These are phyloP conservation scores for Mortierella sp. DNA, from an alignment of 371 early-diverging fungal species.

Conservation along the genomic window DNA sequence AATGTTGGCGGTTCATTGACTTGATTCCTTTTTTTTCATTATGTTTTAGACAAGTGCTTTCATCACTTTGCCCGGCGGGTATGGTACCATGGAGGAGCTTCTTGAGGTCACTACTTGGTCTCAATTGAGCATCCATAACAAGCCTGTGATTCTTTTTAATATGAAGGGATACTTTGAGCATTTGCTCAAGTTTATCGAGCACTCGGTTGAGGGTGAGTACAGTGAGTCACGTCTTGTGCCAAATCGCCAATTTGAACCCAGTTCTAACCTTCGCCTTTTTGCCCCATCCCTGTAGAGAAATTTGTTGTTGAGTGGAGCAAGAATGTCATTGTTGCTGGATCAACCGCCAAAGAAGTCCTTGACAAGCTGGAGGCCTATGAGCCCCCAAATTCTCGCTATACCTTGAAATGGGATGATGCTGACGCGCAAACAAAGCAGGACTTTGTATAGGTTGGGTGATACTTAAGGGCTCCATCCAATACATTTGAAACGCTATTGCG, in stretches of 20 bases:
- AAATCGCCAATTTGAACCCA: not conserved
- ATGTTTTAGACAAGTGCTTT: slow-evolving; percentile 74
- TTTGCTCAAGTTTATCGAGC: slow-evolving; percentile 72
- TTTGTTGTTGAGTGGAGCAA: slow-evolving; percentile 65
- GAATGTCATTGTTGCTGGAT: slow-evolving; percentile 69
- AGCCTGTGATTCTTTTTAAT: slow-evolving; percentile 84
- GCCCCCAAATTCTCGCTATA: slow-evolving; percentile 66
- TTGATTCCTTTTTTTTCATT: slow-evolving; percentile 7
- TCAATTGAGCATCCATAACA: slow-evolving; percentile 78
- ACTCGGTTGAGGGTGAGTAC: slow-evolving; percentile 64
- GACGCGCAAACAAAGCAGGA: slow-evolving; percentile 25
- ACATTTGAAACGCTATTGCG: too few relatives aligned
- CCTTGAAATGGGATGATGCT: slow-evolving; percentile 64
- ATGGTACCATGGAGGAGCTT: slow-evolving; percentile 89
- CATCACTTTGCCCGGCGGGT: slow-evolving; percentile 89
- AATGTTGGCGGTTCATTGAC: too few relatives aligned
- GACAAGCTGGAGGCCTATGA: slow-evolving; percentile 69
- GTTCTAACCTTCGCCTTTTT: not conserved
- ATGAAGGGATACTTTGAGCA: slow-evolving; percentile 79
- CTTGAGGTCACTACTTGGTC: slow-evolving; percentile 91
- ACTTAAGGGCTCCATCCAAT: slow-evolving; percentile 15
- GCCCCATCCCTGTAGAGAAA: slow-evolving; percentile 59
- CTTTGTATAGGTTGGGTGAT: slow-evolving; percentile 22
- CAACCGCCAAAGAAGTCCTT: slow-evolving; percentile 71
- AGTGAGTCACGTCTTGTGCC: not conserved